phyloP scores from a whole-genome alignment of 805 yeast species.

The Starmerella bombicola region DNA sequence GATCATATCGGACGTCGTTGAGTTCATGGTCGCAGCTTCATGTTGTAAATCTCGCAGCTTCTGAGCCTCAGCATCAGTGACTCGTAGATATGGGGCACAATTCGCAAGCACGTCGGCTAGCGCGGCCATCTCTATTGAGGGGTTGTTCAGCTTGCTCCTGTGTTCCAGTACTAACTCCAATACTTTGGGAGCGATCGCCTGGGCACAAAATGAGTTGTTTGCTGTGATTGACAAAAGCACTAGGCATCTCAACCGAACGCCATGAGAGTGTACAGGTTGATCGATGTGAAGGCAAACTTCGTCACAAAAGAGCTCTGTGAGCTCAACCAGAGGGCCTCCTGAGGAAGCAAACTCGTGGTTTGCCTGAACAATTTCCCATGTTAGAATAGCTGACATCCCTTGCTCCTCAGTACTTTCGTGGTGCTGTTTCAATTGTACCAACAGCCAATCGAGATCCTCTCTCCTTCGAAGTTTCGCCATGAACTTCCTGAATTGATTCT shows the following conservation, averaged over 20 bases:
- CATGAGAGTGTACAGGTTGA: not conserved
- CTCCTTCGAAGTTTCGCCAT: slow-evolving; percentile 27
- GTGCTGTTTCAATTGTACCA: slow-evolving; percentile 7
- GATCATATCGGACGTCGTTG: slow-evolving; percentile 1
- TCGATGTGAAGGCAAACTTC: slow-evolving; percentile 1
- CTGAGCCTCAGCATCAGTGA: slow-evolving; percentile 3
- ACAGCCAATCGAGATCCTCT: slow-evolving; percentile 27
- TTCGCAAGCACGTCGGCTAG: slow-evolving; percentile 20
- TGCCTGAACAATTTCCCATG: slow-evolving; percentile 70
- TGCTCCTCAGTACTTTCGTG: slow-evolving; percentile 24
- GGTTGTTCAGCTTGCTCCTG: slow-evolving; percentile 8
- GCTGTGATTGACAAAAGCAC: slow-evolving; percentile 14
- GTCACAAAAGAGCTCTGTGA: slow-evolving; percentile 15
- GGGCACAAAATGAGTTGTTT: slow-evolving; percentile 5
- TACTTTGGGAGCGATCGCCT: slow-evolving; percentile 7
- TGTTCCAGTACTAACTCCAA: slow-evolving; percentile 2
- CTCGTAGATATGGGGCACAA: slow-evolving; percentile 12
- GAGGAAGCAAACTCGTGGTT: slow-evolving; percentile 35
- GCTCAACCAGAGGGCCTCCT: slow-evolving; percentile 33
- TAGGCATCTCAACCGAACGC: slow-evolving; percentile 10
- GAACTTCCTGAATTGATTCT: slow-evolving; percentile 27
- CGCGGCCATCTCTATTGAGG: slow-evolving; percentile 11
- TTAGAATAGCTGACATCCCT: slow-evolving; percentile 44
- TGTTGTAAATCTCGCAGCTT: slow-evolving; percentile 1
- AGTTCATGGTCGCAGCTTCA: slow-evolving; percentile 1